Evolutionary conservation across 495 filamentous ascomycete genomes (phyloP), one percentile per base, ranked within the genome.

Genomic region (Lophiotrema nucula): DNA sequence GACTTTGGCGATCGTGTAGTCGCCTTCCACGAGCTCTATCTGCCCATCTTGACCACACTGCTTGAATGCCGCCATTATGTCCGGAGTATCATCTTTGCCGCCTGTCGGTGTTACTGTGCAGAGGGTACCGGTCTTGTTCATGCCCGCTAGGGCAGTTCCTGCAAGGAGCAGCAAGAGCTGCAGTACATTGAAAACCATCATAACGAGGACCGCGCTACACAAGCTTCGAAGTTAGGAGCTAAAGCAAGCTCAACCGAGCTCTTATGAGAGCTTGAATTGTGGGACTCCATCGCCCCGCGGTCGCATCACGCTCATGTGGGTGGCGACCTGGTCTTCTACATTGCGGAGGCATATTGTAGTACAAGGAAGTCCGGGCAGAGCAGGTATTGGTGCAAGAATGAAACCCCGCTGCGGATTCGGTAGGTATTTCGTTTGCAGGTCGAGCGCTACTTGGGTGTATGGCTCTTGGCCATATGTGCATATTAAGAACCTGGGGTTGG

Each of bases 1-100:
- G 39, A 61, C 57, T 38, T 65, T 51, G 2, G 43, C 62, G 19
- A 65, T 58, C 22, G 54, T 50, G 52, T 43, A 65, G 44, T 56
- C 48, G 25, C 57, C 58, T 35, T 60, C 52, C 4, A 45, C 49
- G 23, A 62, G 38, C n/a, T 50, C 53, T 18, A 62, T 57, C 12
- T 51, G 39, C 8, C 52, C 59, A 27, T 62, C 47, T 19, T 62
- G 16, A 3, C 53, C 53, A 23, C 59, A 62, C 28, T 51, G 52
- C 44, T 52, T 57, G 53, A 62, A 62, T n/a, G 59, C 59, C 19
- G 50, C 44, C 46, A 56, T 49, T 35, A 62, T 57, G 22, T 35
- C 2, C 4, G 43, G 21, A 19, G 24, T 50, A 24, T 62, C 59
- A 26, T 62, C 59, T 46, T 48, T 48, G 41, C 42, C 27, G 23